These are phyloP conservation scores for Cynanchum wilfordii DNA, from an alignment of 257 asterid species.

Conservation along the genomic window DNA sequence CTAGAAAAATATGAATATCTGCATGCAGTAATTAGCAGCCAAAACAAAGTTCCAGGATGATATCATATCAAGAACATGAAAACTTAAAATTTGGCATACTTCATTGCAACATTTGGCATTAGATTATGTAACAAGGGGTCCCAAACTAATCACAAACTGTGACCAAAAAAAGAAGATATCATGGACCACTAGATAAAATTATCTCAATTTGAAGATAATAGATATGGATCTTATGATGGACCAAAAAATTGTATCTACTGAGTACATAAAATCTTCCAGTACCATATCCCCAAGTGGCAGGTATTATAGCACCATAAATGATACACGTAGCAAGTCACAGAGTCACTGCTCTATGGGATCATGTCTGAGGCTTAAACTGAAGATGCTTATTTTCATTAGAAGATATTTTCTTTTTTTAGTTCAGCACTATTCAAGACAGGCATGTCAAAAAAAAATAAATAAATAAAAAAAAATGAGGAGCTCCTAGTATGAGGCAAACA, in stretches of 20 bases:
- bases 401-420: neutral
- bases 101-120: conserved; percentile 10
- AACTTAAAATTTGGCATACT: neutral
- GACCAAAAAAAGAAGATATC: conserved; percentile 4
- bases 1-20: neutral
- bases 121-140: neutral
- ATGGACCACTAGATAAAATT: conserved; percentile 17
- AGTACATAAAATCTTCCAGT: conserved; percentile 6
- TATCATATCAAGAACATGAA: neutral
- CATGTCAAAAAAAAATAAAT: too few species aligned
- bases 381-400: conserved; percentile 4
- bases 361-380: conserved; percentile 13
- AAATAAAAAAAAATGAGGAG: neutral
- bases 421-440: neutral
- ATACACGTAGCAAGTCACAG: conserved; percentile 10
- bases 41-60: neutral
- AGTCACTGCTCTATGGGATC: conserved; percentile 1
- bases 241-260: conserved; percentile 3
- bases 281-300: conserved; percentile 8
- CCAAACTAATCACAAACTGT: neutral
- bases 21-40: neutral
- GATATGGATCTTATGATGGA: neutral
- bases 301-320: neutral
- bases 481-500: neutral
- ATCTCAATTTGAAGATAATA: conserved; percentile 5